Evolutionary conservation across 1,139 yeast species (phyloP).

Genomic region (Hansenula lynferdii): DNA sequence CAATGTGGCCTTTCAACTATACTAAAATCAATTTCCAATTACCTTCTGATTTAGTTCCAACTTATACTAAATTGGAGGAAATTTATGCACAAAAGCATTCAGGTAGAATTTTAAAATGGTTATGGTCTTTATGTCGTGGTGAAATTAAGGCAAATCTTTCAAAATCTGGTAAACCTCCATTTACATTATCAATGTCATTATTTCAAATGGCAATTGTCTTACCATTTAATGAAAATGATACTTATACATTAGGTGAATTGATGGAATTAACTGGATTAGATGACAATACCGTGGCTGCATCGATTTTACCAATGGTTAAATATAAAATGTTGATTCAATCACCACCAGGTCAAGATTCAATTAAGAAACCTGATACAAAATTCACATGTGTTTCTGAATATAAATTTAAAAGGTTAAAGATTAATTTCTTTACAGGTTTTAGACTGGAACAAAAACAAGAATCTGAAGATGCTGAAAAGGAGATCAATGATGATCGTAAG

Average conservation of each 20-base stretch:
- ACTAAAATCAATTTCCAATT: slow-evolving; percentile 43
- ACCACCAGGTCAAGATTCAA: slow-evolving; percentile 49
- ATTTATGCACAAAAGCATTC: slow-evolving; percentile 73
- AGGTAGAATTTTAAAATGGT: slow-evolving; percentile 91
- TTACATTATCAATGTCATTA: slow-evolving; percentile 73
- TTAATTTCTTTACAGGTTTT: slow-evolving; percentile 81
- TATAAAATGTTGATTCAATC: slow-evolving; percentile 67
- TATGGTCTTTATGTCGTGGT: slow-evolving; percentile 93
- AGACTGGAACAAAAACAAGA: slow-evolving; percentile 72
- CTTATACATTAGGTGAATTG: slow-evolving; percentile 58
- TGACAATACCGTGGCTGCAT: slow-evolving; percentile 61
- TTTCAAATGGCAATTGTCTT: slow-evolving; percentile 83
- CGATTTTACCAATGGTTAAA: slow-evolving; percentile 74
- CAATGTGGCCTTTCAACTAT: slow-evolving; percentile 78
- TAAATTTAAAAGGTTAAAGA: slow-evolving; percentile 77
- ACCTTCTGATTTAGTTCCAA: slow-evolving; percentile 58
- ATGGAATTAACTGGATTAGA: slow-evolving; percentile 66
- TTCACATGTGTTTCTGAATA: slow-evolving; percentile 78
- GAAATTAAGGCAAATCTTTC: slow-evolving; percentile 88
- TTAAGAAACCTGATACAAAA: slow-evolving; percentile 48
- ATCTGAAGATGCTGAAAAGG: slow-evolving; percentile 76
- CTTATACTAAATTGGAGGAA: slow-evolving; percentile 63
- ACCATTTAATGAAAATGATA: slow-evolving; percentile 65
- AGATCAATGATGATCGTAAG: slow-evolving; percentile 83
- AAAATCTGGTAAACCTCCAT: slow-evolving; percentile 80